Base-by-base conservation (phyloP, 1,139 yeast genomes). In the Yamadazyma diospyri region DNA sequence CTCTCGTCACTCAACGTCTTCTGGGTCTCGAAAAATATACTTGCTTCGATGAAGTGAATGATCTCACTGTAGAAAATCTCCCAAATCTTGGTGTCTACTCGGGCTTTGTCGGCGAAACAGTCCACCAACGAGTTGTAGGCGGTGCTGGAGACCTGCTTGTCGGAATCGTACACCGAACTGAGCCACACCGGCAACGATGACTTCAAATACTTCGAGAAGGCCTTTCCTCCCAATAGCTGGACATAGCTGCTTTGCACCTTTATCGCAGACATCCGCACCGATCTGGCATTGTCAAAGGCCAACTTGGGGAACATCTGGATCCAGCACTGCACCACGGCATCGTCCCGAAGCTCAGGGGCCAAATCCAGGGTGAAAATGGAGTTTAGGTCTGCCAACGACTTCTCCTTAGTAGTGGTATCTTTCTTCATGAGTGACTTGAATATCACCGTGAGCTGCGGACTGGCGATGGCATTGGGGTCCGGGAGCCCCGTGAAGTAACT, bases 341-440 rank as follows among this genome's bases (percentile, higher is more conserved):
- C 81, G 40, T 76, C 72, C 12, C 48, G 49, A 7, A 51, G 48
- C 4, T 55, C 47, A 3, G 34, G 31, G 2, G 33, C 23, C 22
- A 41, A 33, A 2, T 40, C 36, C 3, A 34, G 34, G 3, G 53
- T 51, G 4, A 72, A 45, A 13, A 59, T 46, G 2, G 47, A 44
- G 2, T 44, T 39, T 21, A 89, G 58, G 24, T 85, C 94, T 8
- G 47, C 56, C 22, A 87, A 60, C 0, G 94, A 88, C 50, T 81
- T 84, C 47, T 87, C 95, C 50, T 81, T 84, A 0, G 98, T 92
- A 15, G 78, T 80, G 10, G 83, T 72, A 48, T 88, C 95, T 50
- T 84, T 77, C 55, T 88, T 89, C 51, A 81, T 52, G 28, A 89
- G 57, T 11, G 83, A 76, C 52, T 85, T 88, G 64, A 88, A 83